These are phyloP conservation scores for Alternaria triticimaculans DNA, from an alignment of 2,329 filamentous ascomycete species.

Conservation along the genomic window DNA sequence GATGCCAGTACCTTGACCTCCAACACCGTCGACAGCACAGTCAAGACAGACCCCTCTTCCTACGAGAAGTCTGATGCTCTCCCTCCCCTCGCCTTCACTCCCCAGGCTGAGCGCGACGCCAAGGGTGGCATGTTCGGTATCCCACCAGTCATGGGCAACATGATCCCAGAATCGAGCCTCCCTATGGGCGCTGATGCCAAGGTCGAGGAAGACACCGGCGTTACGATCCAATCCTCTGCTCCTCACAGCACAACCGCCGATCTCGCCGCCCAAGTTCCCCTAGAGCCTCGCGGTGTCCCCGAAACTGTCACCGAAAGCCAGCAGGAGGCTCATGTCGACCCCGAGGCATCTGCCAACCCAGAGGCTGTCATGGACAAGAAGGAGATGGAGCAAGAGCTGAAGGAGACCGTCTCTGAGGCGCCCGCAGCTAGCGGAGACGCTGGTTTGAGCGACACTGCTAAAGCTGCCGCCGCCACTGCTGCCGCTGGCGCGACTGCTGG, in stretches of 20 bases:
- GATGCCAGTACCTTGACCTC: slow-evolving; percentile 67
- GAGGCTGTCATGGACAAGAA: slow-evolving; percentile 75
- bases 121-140: slow-evolving; percentile 55
- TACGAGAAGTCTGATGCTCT: slow-evolving; percentile 79
- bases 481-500: slow-evolving; percentile 52
- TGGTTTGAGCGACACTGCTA: slow-evolving; percentile 17
- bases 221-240: slow-evolving; percentile 52
- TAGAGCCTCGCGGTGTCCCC: slow-evolving; percentile 56
- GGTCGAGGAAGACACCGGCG: slow-evolving; percentile 47
- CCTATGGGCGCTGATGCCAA: slow-evolving; percentile 65
- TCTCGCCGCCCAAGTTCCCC: slow-evolving; percentile 55
- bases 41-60: slow-evolving; percentile 73
- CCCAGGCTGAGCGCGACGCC: slow-evolving; percentile 52
- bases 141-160: slow-evolving; percentile 61
- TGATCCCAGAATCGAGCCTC: slow-evolving; percentile 84
- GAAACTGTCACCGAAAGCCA: slow-evolving; percentile 75
- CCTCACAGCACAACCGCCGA: slow-evolving; percentile 55
- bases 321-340: slow-evolving; percentile 65
- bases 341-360: slow-evolving; percentile 72
- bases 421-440: slow-evolving; percentile 37
- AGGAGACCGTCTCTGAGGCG: slow-evolving; percentile 67
- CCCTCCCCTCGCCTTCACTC: slow-evolving; percentile 54
- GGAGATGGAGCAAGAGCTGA: slow-evolving; percentile 72
- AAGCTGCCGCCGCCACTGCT: slow-evolving; percentile 26
- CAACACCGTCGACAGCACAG: slow-evolving; percentile 71